These are phyloP conservation scores for Phoma sp. DNA, from an alignment of 2,329 filamentous ascomycete genomes.

Conservation along the genomic window DNA sequence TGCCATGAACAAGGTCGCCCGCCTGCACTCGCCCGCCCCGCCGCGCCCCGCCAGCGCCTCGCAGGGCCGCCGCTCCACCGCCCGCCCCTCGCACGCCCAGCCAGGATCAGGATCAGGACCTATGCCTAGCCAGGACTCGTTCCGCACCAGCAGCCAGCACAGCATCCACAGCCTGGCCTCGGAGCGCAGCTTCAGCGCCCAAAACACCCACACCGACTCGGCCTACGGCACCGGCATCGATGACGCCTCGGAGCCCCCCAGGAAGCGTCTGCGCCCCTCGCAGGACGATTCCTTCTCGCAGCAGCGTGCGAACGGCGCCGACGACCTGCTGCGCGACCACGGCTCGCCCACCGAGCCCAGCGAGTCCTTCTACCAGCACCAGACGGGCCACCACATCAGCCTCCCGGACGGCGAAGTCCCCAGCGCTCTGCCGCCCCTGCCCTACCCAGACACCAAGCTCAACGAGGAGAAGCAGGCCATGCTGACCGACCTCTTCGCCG, in stretches of 20 bases:
- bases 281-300: conserved; percentile 41
- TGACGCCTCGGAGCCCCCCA: conserved; percentile 75
- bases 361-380: conserved; percentile 68
- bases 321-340: conserved; percentile 63
- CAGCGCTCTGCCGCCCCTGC: conserved; percentile 69
- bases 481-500: conserved; percentile 71
- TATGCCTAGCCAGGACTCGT: conserved; percentile 68
- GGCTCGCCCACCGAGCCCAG: conserved; percentile 78
- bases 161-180: conserved; percentile 73
- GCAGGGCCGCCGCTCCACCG: conserved; percentile 71
- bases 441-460: conserved; percentile 64
- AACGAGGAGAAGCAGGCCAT: conserved; percentile 82
- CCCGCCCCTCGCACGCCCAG: conserved; percentile 67
- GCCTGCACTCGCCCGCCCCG: conserved; percentile 81
- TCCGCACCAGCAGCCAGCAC: conserved; percentile 78
- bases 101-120: conserved; percentile 51
- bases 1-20: conserved; percentile 89
- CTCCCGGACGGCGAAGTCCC: conserved; percentile 60
- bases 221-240: conserved; percentile 66
- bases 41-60: conserved; percentile 69
- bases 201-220: conserved; percentile 64
- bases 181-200: conserved; percentile 71
- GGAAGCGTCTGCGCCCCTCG: conserved; percentile 71
- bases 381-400: conserved; percentile 55
- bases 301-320: conserved; percentile 55